phyloP scores from a whole-genome alignment of 495 filamentous ascomycete genomes.

The Cercophora scortea region DNA sequence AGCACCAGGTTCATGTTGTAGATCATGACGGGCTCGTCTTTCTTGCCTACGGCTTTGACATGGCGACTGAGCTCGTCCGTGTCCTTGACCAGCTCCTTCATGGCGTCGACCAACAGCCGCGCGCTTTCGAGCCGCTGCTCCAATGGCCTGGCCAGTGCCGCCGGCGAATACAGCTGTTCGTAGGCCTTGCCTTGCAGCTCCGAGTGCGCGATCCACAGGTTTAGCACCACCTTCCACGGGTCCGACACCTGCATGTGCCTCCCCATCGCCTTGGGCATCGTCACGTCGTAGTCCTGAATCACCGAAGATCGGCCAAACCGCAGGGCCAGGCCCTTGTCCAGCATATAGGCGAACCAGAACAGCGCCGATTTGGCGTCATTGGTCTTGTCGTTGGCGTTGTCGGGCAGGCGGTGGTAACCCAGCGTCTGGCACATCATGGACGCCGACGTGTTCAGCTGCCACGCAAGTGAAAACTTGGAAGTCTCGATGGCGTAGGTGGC shows the following conservation, averaged over 20 bases:
- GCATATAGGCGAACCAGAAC: slow-evolving; percentile 59
- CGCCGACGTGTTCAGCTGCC: slow-evolving; percentile 51
- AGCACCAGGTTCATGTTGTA: slow-evolving; percentile 40
- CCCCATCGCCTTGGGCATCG: slow-evolving; percentile 33
- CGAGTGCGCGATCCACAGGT: slow-evolving; percentile 45
- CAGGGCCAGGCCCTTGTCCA: slow-evolving; percentile 55
- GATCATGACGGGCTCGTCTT: slow-evolving; percentile 7
- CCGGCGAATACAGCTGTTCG: slow-evolving; percentile 53
- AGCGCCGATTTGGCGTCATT: slow-evolving; percentile 34
- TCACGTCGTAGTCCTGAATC: slow-evolving; percentile 60
- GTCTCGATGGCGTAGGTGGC: slow-evolving; percentile 52
- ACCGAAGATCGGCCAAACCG: slow-evolving; percentile 53
- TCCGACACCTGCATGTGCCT: slow-evolving; percentile 19
- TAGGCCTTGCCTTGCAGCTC: slow-evolving; percentile 52
- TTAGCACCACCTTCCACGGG: slow-evolving; percentile 27
- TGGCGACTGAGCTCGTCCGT: not conserved
- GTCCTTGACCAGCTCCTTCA: slow-evolving; percentile 9
- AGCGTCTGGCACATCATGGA: slow-evolving; percentile 54
- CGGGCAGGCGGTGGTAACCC: slow-evolving; percentile 53
- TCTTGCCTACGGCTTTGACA: not conserved
- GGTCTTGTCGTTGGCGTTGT: slow-evolving; percentile 34
- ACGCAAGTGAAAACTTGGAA: slow-evolving; percentile 55
- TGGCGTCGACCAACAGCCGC: slow-evolving; percentile 14
- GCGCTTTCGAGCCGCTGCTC: slow-evolving; percentile 35
- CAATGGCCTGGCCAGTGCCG: slow-evolving; percentile 43